A percentile compares a stretch with the other conserved stretches of the same genome.
Conservation (phyloP, 169 alveolate species). For the Plasmodium sp. region DNA sequence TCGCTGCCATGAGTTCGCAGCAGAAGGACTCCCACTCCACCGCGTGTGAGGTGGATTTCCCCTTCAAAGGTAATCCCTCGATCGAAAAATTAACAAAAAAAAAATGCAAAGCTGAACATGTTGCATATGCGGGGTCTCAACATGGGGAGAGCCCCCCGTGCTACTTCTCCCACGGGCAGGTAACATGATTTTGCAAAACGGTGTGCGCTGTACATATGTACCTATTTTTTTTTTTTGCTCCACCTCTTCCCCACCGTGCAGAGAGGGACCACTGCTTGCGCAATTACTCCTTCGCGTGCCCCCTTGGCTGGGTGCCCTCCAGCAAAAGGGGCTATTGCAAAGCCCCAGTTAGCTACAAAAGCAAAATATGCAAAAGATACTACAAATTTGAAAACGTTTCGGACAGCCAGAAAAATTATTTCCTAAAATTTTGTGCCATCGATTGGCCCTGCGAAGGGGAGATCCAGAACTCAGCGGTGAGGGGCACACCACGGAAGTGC, state of each 20-base stretch:
- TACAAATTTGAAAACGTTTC: slow-evolving; percentile 54
- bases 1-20: slow-evolving; percentile 17
- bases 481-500: not conserved
- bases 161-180: not conserved
- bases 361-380: slow-evolving; percentile 17
- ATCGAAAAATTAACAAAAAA: not conserved
- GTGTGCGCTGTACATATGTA: not conserved
- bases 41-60: slow-evolving; percentile 64
- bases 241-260: not conserved
- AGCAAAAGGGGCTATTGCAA: slow-evolving; percentile 26
- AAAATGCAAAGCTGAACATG: not conserved
- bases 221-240: not conserved
- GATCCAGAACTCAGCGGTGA: slow-evolving; percentile 45
- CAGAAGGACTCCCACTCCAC: slow-evolving; percentile 43
- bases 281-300: slow-evolving; percentile 44
- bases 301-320: slow-evolving; percentile 65
- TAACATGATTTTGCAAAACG: not conserved
- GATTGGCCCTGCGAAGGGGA: slow-evolving; percentile 72
- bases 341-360: slow-evolving; percentile 53
- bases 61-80: slow-evolving; percentile 46
- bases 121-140: not conserved
- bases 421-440: slow-evolving; percentile 33
- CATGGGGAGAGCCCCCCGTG: not conserved
- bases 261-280: slow-evolving; percentile 38
- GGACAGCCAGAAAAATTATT: slow-evolving; percentile 45